phyloP scores from a whole-genome alignment of 331 rosid genomes.

The Erythrophleum ivorense region DNA sequence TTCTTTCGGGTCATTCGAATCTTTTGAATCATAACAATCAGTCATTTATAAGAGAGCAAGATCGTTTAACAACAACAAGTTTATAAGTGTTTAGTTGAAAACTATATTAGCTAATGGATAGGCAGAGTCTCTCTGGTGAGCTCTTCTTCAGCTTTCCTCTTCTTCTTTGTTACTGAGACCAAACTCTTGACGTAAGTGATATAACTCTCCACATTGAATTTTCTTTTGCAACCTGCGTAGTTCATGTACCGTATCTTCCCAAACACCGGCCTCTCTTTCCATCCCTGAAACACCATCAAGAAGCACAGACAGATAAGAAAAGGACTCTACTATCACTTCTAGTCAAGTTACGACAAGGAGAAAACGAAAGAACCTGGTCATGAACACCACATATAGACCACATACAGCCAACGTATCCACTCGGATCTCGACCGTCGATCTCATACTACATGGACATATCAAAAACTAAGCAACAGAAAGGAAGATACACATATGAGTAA shows the following conservation, averaged over 20 bases:
- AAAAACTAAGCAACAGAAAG: too few relatives aligned
- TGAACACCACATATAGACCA: conserved; percentile 92
- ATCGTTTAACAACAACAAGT: too few relatives aligned
- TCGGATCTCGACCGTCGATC: conserved; percentile 93
- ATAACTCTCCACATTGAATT: conserved; percentile 82
- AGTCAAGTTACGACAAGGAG: too few relatives aligned
- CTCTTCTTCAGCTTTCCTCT: conserved; percentile 69
- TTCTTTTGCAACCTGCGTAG: conserved; percentile 91
- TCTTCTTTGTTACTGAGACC: conserved; percentile 62
- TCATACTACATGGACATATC: conserved; percentile 77
- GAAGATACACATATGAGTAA: too few relatives aligned
- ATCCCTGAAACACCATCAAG: conserved; percentile 63
- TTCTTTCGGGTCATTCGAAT: too few relatives aligned
- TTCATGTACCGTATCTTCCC: conserved; percentile 94
- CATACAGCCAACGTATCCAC: conserved; percentile 89
- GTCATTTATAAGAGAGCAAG: too few relatives aligned
- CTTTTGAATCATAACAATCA: too few relatives aligned
- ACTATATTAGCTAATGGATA: too few relatives aligned
- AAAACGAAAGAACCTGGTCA: too few relatives aligned
- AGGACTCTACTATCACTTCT: too few relatives aligned
- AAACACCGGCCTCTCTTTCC: conserved; percentile 76
- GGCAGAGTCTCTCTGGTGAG: too few relatives aligned
- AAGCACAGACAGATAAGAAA: conserved; percentile 10
- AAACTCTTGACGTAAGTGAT: conserved; percentile 60
- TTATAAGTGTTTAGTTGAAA: too few relatives aligned